These are phyloP conservation scores for Rhodotorula sp. DNA, from an alignment of 1,284 basidiomycete species.

Conservation along the genomic window DNA sequence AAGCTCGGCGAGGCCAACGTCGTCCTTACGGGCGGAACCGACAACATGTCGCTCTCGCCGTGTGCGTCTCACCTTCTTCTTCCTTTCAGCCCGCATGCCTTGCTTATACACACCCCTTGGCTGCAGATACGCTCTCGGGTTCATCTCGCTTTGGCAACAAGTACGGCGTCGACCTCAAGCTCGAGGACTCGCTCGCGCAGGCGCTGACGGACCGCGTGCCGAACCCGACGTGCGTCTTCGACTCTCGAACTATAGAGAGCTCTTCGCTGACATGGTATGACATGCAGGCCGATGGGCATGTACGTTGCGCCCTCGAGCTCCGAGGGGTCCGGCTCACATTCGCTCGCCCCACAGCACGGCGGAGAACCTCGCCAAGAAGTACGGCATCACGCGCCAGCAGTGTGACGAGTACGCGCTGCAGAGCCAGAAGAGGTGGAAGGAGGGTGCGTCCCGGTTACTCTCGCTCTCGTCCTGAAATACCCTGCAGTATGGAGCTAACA, in stretches of 20 bases:
- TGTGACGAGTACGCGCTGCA: slow-evolving; percentile 63
- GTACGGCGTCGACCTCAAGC: slow-evolving; percentile 59
- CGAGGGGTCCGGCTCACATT: neutral
- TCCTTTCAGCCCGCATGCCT: neutral
- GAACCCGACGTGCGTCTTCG: slow-evolving; percentile 41
- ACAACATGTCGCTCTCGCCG: slow-evolving; percentile 95
- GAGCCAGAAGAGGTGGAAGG: slow-evolving; percentile 51
- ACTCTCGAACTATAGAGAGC: too few relatives aligned
- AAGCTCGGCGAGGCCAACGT: slow-evolving; percentile 80
- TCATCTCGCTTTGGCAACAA: slow-evolving; percentile 50
- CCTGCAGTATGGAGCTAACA: neutral
- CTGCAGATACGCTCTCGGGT: slow-evolving; percentile 52
- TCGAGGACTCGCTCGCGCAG: slow-evolving; percentile 60
- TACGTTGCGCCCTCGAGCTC: neutral
- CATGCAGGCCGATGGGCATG: slow-evolving; percentile 32
- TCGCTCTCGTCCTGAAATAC: neutral
- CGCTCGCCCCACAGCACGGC: slow-evolving; percentile 64
- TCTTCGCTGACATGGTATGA: neutral
- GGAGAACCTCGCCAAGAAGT: slow-evolving; percentile 59
- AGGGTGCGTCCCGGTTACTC: slow-evolving; percentile 45
- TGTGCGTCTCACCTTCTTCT: slow-evolving; percentile 45
- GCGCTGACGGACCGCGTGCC: slow-evolving; percentile 59
- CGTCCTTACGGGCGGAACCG: slow-evolving; percentile 92
- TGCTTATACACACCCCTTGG: too few relatives aligned
- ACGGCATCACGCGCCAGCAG: slow-evolving; percentile 72